phyloP scores from a whole-genome alignment of 768 basidiomycete species.

The Kondoa malvinella region DNA sequence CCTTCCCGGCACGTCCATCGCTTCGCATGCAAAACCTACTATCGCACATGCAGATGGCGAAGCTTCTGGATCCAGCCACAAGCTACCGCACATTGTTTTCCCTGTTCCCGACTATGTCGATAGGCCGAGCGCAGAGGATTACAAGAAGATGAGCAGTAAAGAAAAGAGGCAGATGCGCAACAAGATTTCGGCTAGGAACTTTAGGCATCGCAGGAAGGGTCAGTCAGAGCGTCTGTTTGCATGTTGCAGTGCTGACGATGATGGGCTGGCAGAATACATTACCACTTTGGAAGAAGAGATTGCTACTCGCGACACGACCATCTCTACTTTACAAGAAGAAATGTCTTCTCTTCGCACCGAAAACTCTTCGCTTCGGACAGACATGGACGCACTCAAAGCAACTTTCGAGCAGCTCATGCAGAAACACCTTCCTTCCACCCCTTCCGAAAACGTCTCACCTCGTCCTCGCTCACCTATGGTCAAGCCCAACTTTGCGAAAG shows the following conservation, averaged over 20 bases:
- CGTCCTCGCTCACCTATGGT: constrained; percentile 12
- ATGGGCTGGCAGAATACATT: constrained; percentile 56
- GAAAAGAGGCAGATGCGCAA: constrained; percentile 92
- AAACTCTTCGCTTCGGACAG: constrained; percentile 27
- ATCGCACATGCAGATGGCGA: neutral
- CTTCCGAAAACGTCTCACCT: constrained; percentile 1
- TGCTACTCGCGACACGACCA: constrained; percentile 73
- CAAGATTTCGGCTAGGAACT: constrained; percentile 90
- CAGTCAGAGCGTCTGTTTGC: constrained; percentile 18
- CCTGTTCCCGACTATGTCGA: constrained; percentile 26
- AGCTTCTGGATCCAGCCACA: neutral
- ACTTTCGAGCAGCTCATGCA: constrained; percentile 27
- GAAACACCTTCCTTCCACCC: constrained; percentile 19
- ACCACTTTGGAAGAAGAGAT: constrained; percentile 83
- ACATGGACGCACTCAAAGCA: constrained; percentile 34
- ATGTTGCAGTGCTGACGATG: constrained; percentile 1
- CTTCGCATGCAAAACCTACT: neutral
- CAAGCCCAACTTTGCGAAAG: constrained; percentile 32
- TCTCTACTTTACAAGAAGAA: constrained; percentile 32
- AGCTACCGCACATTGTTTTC: constrained; percentile 6
- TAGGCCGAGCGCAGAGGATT: constrained; percentile 73
- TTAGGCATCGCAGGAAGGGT: constrained; percentile 89
- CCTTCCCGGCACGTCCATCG: neutral
- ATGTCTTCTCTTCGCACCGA: constrained; percentile 17
- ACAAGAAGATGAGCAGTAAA: constrained; percentile 84